Evolutionary conservation across 176 grass and related monocot genomes (phyloP).

Genomic region (Bolboschoenus planiculmis): DNA sequence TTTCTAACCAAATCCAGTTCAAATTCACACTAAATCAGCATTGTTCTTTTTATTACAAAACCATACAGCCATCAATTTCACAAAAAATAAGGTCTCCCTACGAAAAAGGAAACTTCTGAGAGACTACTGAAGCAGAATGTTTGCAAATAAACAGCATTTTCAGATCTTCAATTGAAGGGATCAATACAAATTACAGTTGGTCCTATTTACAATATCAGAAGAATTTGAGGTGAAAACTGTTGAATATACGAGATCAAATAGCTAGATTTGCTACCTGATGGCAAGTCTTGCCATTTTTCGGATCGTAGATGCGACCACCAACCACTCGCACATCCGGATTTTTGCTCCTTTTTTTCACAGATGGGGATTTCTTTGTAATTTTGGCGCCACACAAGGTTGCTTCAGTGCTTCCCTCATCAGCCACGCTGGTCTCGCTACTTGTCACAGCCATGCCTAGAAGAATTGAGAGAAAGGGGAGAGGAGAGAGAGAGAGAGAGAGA

Average conservation of each 20-base stretch:
- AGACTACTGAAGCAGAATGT: neutral
- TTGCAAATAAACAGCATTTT: neutral
- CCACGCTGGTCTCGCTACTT: neutral
- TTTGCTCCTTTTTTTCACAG: slow-evolving; percentile 34
- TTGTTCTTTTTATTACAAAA: neutral
- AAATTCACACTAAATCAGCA: neutral
- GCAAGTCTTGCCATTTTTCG: slow-evolving; percentile 74
- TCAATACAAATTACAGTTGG: neutral
- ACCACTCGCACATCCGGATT: slow-evolving; percentile 42
- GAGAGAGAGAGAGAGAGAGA: neutral
- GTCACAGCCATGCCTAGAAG: neutral
- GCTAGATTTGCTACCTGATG: slow-evolving; percentile 51
- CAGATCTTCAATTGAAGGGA: neutral
- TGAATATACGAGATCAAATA: neutral
- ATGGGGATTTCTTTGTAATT: neutral
- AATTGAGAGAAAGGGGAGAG: neutral
- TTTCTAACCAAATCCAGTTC: neutral
- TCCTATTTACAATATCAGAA: neutral
- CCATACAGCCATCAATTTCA: neutral
- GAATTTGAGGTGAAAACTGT: neutral
- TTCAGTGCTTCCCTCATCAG: neutral
- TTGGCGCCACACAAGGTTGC: neutral
- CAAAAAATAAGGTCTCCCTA: neutral
- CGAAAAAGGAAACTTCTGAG: neutral
- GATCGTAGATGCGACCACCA: slow-evolving; percentile 57